Evolutionary conservation across 2,329 filamentous ascomycete genomes (phyloP), one percentile per base, ranked within the genome.

Genomic region (Lasiodiplodia hormozganensis): DNA sequence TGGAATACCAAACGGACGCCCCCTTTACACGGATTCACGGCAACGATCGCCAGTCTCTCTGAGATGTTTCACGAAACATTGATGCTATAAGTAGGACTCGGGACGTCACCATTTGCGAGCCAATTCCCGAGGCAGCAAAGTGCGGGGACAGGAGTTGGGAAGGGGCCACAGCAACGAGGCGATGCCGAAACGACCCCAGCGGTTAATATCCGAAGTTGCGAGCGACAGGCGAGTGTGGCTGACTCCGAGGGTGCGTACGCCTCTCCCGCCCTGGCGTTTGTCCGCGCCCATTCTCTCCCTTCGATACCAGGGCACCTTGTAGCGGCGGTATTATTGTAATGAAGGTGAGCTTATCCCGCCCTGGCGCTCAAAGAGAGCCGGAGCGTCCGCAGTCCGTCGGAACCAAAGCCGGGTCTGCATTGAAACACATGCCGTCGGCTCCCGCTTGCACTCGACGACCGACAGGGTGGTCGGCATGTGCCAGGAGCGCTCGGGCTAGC

Each of bases 161-260:
- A 25, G 58, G 58, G 40, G 40, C 18, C 40, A 47, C 6, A 11
- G 56, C 28, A 34, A 7, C 34, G 38, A 51, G 36, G 43, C 40
- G 58, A 12, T 16, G 43, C 43, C 43, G 58, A 62, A 62, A 51
- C 58, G 11, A n/a, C 36, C 8, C 12, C 16, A 52, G 43, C 36
- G 60, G 10, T 25, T 52, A 64, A 52, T 64, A 38, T 64, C 60
- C 60, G 60, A 51, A 36, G 60, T 23, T 51, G 36, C 38, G 60
- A 52, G 40, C 43, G 34, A 64, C 47, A 16, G 43, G 40, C 40
- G 18, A 43, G 16, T 7, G 40, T 43, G 40, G 58, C 43, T 36
- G 43, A 34, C 34, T 21, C 57, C 14, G 57, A 62, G 5, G 34
- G 43, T 36, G 43, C 43, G 58, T 52, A 38, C 36, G 60, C 60